Percentiles rank a stretch among this genome's conserved stretches.
These are phyloP conservation scores for Chlamydomonas sp. DNA, from an alignment of 139 green algal species.

Conservation along the genomic window DNA sequence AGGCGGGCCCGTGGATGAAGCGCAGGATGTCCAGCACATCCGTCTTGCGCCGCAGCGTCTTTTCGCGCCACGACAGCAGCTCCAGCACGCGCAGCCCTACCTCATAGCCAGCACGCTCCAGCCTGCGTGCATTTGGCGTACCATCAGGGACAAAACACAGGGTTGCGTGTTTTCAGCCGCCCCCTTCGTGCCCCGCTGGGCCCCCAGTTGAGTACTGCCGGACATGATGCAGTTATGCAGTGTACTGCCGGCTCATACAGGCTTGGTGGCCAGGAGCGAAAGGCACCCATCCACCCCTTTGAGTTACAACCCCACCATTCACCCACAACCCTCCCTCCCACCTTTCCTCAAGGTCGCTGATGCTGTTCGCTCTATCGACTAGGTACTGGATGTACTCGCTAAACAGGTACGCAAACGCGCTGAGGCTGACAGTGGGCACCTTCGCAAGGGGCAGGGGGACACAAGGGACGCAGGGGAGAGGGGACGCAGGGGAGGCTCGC, in stretches of 20 bases:
- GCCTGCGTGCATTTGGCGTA: conserved; percentile 55
- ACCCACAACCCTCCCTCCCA: conserved; percentile 19
- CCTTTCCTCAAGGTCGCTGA: conserved; percentile 92
- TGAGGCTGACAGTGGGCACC: conserved; percentile 82
- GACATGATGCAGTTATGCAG: background rate
- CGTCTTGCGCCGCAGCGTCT: conserved; percentile 47
- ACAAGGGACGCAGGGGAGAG: background rate
- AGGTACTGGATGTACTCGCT: conserved; percentile 96
- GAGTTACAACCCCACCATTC: background rate
- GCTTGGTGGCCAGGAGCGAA: too few relatives aligned
- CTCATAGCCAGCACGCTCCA: conserved; percentile 86
- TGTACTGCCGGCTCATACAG: too few relatives aligned
- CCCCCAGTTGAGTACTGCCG: background rate
- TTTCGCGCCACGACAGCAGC: conserved; percentile 87
- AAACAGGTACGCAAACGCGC: conserved; percentile 94
- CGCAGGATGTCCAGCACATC: conserved; percentile 90
- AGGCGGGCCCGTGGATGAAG: conserved; percentile 93
- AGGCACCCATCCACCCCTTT: too few relatives aligned
- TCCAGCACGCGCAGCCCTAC: conserved; percentile 92
- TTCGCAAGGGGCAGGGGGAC: conserved; percentile 23
- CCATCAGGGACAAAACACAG: background rate
- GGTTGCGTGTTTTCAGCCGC: background rate
- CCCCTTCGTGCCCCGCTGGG: background rate
- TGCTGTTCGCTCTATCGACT: conserved; percentile 86
- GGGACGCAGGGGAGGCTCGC: background rate